These are phyloP conservation scores for Nannochloropsis gaditana DNA, from an alignment of 108 stramenopile species.

Conservation along the genomic window DNA sequence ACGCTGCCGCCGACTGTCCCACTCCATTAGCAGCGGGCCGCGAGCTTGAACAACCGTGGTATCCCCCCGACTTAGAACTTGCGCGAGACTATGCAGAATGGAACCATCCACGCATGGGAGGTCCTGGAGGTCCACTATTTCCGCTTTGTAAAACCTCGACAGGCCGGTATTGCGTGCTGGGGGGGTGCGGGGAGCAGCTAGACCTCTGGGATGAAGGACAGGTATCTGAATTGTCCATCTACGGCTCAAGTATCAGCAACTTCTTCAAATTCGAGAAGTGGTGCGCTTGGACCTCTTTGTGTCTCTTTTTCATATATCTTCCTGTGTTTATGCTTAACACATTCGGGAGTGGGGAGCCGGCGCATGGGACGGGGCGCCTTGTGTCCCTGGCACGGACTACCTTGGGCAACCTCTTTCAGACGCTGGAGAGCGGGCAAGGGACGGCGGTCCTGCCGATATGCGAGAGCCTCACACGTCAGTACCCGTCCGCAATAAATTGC, in stretches of 20 bases:
- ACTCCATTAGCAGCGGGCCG: not conserved
- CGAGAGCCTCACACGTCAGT: not conserved
- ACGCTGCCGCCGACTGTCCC: not conserved
- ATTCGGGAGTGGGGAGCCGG: conserved; percentile 16
- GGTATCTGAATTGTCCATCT: not conserved
- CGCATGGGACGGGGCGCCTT: not conserved
- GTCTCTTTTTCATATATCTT: not conserved
- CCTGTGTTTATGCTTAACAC: not conserved
- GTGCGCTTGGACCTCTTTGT: not conserved
- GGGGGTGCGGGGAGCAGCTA: conserved; percentile 54
- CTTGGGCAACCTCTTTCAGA: conserved; percentile 23
- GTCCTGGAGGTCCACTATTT: conserved; percentile 38
- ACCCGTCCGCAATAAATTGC: conserved; percentile 3
- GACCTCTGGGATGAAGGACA: conserved; percentile 55
- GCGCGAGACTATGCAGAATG: not conserved
- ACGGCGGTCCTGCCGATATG: not conserved
- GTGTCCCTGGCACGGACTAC: conserved; percentile 9
- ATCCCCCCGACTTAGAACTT: conserved; percentile 13
- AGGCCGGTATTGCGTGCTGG: conserved; percentile 50
- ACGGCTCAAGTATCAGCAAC: not conserved
- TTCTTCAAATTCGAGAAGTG: conserved; percentile 17
- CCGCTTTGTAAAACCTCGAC: conserved; percentile 26
- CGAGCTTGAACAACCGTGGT: not conserved
- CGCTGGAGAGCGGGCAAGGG: not conserved
- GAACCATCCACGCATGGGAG: not conserved